phyloP scores from a whole-genome alignment of 2,329 filamentous ascomycete genomes.

The Aspergillus melleus region DNA sequence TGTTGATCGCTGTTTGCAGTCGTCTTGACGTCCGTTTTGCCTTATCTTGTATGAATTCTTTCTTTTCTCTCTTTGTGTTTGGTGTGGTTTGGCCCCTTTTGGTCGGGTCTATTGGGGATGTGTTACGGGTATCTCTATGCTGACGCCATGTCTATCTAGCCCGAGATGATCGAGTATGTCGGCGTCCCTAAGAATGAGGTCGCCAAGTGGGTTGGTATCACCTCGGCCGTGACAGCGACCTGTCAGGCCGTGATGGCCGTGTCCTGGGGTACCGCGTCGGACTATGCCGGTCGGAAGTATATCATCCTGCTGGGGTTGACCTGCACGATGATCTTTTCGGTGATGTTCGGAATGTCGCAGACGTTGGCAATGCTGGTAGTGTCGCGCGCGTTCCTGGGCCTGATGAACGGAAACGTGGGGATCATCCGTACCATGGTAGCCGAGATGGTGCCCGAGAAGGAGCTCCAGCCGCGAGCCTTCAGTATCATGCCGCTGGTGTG shows the following conservation, averaged over 20 bases:
- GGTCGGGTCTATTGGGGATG: neutral
- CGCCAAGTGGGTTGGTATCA: slow-evolving; percentile 77
- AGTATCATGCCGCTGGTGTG: slow-evolving; percentile 91
- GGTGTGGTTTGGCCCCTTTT: slow-evolving; percentile 12
- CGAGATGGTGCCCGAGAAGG: slow-evolving; percentile 84
- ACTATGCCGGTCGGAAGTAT: slow-evolving; percentile 78
- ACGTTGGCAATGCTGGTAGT: slow-evolving; percentile 77
- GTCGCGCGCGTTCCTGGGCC: slow-evolving; percentile 75
- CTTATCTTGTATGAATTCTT: slow-evolving; percentile 48
- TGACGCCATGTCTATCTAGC: slow-evolving; percentile 45
- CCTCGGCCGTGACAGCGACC: slow-evolving; percentile 70
- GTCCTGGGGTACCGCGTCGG: slow-evolving; percentile 74
- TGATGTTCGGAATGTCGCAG: slow-evolving; percentile 81
- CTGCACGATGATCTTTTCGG: slow-evolving; percentile 76
- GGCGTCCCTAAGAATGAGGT: slow-evolving; percentile 67
- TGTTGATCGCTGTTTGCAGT: slow-evolving; percentile 23
- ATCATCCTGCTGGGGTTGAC: slow-evolving; percentile 72
- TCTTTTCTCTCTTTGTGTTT: neutral
- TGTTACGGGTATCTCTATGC: neutral
- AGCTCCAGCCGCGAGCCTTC: slow-evolving; percentile 85
- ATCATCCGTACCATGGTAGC: slow-evolving; percentile 91
- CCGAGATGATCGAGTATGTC: slow-evolving; percentile 82
- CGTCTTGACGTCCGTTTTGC: slow-evolving; percentile 69
- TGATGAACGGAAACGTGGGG: slow-evolving; percentile 88
- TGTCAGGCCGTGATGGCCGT: slow-evolving; percentile 71